Base-by-base conservation (phyloP, 805 yeast species). In the Wickerhamiella cacticola region DNA sequence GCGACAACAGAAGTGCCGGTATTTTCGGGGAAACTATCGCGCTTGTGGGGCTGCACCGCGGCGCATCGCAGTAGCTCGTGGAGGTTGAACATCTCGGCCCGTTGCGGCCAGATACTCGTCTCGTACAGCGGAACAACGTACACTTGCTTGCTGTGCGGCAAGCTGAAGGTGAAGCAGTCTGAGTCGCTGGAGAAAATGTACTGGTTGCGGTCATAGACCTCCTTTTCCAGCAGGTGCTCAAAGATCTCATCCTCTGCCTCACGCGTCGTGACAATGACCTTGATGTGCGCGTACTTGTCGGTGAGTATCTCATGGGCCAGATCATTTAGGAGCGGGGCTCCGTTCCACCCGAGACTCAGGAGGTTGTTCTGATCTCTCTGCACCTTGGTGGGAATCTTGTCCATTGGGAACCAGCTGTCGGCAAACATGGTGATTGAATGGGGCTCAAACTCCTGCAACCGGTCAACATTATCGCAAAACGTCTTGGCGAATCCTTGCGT, bases 241-340 rank as follows among this genome's bases (percentile, higher is more conserved):
- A 47, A 26, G 12, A 47, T 47, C n/a, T 31, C 24, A 29, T 47
- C 45, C 15, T 41, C 50, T 3, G 46, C 41, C 13, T 47, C 50
- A 9, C 31, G 15, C 3, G 41, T 46, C 8, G 45, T 40, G 21
- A 47, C 33, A 2, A 26, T 15, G n/a, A 38, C 22, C 13, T 41
- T 28, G 19, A 41, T 38, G 10, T 38, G n/a, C 3, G 41, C 24
- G 24, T 19, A 22, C 29, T 25, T 12, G 8, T 12, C 15, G 21
- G 10, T 8, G n/a, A 47, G 28, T 25, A 22, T 46, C 41, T 35
- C 41, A 12, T 33, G 36, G 6, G 36, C 45, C 31, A 39, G 25
- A 12, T 40, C 42, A 19, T 35, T 22, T 7, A 41, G 16, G 10
- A 31, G 16, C 6, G 31, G 12, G 18, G 34, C 41, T 25, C 24